These are phyloP conservation scores for Rhizoclosmatium sp. DNA, from an alignment of 192 early-diverging fungal genomes.

Conservation along the genomic window DNA sequence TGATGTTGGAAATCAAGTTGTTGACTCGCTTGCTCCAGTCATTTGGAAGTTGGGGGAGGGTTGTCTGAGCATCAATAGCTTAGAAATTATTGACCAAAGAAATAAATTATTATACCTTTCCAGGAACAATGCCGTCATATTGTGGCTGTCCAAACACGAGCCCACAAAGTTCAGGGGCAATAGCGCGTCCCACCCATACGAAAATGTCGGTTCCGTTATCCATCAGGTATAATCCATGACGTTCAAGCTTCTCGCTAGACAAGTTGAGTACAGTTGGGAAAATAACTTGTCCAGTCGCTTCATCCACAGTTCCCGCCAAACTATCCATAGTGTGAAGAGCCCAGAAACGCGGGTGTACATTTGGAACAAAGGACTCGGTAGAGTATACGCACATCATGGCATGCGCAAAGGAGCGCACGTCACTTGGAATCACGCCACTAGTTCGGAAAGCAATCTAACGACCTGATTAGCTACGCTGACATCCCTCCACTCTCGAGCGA, in stretches of 20 bases:
- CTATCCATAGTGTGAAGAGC: slow-evolving; percentile 81
- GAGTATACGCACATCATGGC: slow-evolving; percentile 83
- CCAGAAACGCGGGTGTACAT: slow-evolving; percentile 81
- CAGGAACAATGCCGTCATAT: slow-evolving; percentile 80
- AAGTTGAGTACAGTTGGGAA: slow-evolving; percentile 83
- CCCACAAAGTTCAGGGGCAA: slow-evolving; percentile 73
- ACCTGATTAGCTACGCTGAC: slow-evolving; percentile 22
- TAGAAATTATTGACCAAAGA: neutral
- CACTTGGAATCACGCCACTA: slow-evolving; percentile 69
- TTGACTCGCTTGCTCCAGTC: slow-evolving; percentile 77
- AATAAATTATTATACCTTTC: slow-evolving; percentile 65
- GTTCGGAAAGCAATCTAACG: slow-evolving; percentile 57
- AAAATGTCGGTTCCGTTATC: slow-evolving; percentile 85
- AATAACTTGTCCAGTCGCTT: slow-evolving; percentile 60
- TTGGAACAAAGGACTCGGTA: slow-evolving; percentile 75
- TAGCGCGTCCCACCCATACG: slow-evolving; percentile 88
- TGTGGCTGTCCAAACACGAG: slow-evolving; percentile 78
- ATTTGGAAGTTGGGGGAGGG: slow-evolving; percentile 72
- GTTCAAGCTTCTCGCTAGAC: slow-evolving; percentile 84
- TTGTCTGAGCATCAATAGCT: slow-evolving; percentile 54
- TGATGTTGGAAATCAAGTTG: slow-evolving; percentile 77
- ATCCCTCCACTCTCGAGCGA: neutral
- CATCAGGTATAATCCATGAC: slow-evolving; percentile 86
- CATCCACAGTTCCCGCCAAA: slow-evolving; percentile 48
- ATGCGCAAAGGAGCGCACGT: slow-evolving; percentile 83